Conservation (phyloP, 495 filamentous ascomycete species). For the Talaromyces thailandensis region DNA sequence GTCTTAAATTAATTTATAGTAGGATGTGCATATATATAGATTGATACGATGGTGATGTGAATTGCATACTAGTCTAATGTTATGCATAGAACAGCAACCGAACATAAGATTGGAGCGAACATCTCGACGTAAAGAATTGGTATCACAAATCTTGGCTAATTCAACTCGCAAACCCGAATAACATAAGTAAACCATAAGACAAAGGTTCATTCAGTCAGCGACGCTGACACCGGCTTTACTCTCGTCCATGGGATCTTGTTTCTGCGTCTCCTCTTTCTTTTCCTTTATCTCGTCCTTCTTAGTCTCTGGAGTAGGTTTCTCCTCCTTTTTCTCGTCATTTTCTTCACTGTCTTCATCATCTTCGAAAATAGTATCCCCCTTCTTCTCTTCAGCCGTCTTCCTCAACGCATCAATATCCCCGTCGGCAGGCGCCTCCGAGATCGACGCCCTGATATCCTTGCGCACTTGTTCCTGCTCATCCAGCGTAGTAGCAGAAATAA, state of each 20-base stretch:
- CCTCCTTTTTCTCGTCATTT: constrained; percentile 7
- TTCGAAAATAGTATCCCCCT: constrained; percentile 9
- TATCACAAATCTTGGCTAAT: not conserved
- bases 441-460: constrained; percentile 29
- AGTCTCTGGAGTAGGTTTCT: constrained; percentile 7
- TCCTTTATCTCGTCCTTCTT: not conserved
- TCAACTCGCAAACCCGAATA: not conserved
- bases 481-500: constrained; percentile 25
- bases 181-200: no score
- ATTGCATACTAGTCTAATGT: not conserved
- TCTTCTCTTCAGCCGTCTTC: constrained; percentile 6
- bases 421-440: constrained; percentile 19
- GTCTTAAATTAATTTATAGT: not conserved
- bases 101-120: not conserved
- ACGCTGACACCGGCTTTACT: constrained; percentile 18
- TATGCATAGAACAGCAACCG: not conserved
- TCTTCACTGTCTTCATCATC: constrained; percentile 8
- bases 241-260: constrained; percentile 18
- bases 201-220: constrained; percentile 6
- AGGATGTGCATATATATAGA: not conserved
- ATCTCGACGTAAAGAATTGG: not conserved
- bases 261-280: constrained; percentile 9
- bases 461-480: constrained; percentile 30
- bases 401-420: constrained; percentile 20
- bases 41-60: not conserved